These are phyloP conservation scores for Hyphopichia fennica DNA, from an alignment of 1,139 yeast species.

Conservation along the genomic window DNA sequence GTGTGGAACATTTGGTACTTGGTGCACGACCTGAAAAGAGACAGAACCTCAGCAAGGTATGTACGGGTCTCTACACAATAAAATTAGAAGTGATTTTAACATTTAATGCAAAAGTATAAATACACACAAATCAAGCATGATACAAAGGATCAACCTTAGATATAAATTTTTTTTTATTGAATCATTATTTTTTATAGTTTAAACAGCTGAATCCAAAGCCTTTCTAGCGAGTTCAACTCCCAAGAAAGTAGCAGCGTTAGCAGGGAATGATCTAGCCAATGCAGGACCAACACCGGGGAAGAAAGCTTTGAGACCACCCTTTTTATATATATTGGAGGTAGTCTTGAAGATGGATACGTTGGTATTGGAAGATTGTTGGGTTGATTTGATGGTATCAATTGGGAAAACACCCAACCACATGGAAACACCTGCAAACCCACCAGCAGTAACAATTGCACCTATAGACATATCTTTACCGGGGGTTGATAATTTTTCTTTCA, in stretches of 20 bases:
- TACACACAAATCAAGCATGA: background rate
- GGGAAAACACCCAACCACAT: slow-evolving; percentile 99
- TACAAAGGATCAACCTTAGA: slow-evolving; percentile 1
- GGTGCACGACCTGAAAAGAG: background rate
- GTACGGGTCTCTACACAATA: background rate
- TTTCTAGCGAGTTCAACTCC: slow-evolving; percentile 91
- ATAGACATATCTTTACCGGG: slow-evolving; percentile 63
- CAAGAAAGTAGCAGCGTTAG: slow-evolving; percentile 95
- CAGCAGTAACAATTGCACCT: slow-evolving; percentile 79
- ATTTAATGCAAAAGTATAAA: background rate
- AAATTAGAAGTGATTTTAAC: background rate
- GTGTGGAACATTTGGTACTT: background rate
- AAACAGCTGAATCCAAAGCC: slow-evolving; percentile 48
- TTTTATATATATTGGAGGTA: slow-evolving; percentile 58
- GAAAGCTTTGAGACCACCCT: slow-evolving; percentile 86
- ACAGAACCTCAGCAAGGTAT: background rate
- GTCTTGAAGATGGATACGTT: slow-evolving; percentile 64
- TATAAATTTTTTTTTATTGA: background rate
- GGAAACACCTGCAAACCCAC: slow-evolving; percentile 93
- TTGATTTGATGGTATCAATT: slow-evolving; percentile 90
- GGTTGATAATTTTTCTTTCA: slow-evolving; percentile 62
- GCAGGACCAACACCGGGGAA: slow-evolving; percentile 99
- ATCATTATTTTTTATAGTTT: background rate
- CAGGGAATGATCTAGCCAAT: slow-evolving; percentile 91
- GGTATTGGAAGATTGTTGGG: slow-evolving; percentile 66